Conservation (phyloP, 805 yeast species). For the Kazachstania bromeliacearum region DNA sequence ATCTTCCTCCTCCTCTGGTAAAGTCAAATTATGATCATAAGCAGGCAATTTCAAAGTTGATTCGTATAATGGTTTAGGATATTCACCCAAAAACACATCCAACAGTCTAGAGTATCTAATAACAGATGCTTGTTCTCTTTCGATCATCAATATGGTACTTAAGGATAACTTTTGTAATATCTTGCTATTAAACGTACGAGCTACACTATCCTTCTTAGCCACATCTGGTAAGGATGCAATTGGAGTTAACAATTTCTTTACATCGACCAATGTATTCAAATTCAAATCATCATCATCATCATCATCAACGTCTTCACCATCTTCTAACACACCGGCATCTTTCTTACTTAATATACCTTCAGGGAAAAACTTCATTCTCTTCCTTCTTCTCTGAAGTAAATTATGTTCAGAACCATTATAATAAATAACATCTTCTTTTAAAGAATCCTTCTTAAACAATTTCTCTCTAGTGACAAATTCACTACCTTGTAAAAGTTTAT, state of each 20-base stretch:
- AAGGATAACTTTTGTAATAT: slow-evolving; percentile 53
- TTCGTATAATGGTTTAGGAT: slow-evolving; percentile 57
- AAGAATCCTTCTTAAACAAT: slow-evolving; percentile 26
- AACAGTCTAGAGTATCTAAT: slow-evolving; percentile 60
- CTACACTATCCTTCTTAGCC: slow-evolving; percentile 57
- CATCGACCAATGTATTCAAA: slow-evolving; percentile 41
- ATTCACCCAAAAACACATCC: slow-evolving; percentile 80
- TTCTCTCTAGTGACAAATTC: slow-evolving; percentile 37
- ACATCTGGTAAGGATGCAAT: slow-evolving; percentile 74
- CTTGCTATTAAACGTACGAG: slow-evolving; percentile 51
- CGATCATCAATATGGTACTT: slow-evolving; percentile 69
- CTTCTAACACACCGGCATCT: too few relatives aligned
- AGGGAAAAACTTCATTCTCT: slow-evolving; percentile 23
- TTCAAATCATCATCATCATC: slow-evolving; percentile 32
- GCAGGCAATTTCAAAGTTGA: slow-evolving; percentile 55
- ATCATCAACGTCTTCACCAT: slow-evolving; percentile 22
- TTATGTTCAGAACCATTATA: slow-evolving; percentile 31
- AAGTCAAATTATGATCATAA: slow-evolving; percentile 53
- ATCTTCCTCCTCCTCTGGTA: slow-evolving; percentile 21
- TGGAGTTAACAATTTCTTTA: slow-evolving; percentile 61
- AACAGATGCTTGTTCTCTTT: slow-evolving; percentile 72
- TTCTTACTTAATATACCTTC: background rate
- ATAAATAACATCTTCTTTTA: slow-evolving; percentile 25
- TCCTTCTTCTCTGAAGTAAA: slow-evolving; percentile 24
- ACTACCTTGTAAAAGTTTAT: slow-evolving; percentile 45